These are phyloP conservation scores for Salix exigua DNA, from an alignment of 345 rosid species.

Conservation along the genomic window DNA sequence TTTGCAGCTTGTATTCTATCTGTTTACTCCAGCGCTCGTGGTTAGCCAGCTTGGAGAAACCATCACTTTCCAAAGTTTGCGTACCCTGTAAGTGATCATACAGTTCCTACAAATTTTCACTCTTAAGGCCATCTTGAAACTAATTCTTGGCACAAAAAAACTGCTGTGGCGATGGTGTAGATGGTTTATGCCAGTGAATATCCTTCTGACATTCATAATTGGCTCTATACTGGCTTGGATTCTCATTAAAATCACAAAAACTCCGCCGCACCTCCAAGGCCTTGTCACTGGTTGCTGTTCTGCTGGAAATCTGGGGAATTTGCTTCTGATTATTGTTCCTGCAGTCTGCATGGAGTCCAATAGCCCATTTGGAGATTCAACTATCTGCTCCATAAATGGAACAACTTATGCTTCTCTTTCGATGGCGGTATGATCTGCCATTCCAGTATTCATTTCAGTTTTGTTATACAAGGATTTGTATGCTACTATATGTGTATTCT, in stretches of 20 bases:
- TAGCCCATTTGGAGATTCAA: conserved; percentile 36
- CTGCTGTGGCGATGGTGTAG: conserved; percentile 8
- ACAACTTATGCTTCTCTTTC: conserved; percentile 43
- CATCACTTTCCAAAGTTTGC: background rate
- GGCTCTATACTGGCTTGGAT: conserved; percentile 42
- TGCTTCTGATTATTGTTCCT: conserved; percentile 39
- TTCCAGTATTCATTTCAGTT: background rate
- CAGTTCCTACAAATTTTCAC: conserved; percentile 39
- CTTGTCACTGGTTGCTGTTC: conserved; percentile 50
- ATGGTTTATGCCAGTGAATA: conserved; percentile 58
- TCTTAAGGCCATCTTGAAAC: too few relatives aligned
- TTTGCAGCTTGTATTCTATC: background rate
- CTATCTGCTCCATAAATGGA: conserved; percentile 26
- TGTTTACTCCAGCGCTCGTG: conserved; percentile 26
- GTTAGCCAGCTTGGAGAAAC: conserved; percentile 22
- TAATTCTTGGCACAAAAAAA: too few relatives aligned
- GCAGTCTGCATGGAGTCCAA: conserved; percentile 37
- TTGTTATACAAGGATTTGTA: background rate
- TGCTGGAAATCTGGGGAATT: conserved; percentile 39
- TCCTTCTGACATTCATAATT: conserved; percentile 27
- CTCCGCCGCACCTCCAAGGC: conserved; percentile 40
- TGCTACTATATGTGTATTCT: too few relatives aligned
- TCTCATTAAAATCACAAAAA: conserved; percentile 31
- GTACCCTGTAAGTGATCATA: background rate
- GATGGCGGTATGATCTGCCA: conserved; percentile 31